phyloP scores from a whole-genome alignment of 2,329 filamentous ascomycete species.

The Verticillium albo-atrum region DNA sequence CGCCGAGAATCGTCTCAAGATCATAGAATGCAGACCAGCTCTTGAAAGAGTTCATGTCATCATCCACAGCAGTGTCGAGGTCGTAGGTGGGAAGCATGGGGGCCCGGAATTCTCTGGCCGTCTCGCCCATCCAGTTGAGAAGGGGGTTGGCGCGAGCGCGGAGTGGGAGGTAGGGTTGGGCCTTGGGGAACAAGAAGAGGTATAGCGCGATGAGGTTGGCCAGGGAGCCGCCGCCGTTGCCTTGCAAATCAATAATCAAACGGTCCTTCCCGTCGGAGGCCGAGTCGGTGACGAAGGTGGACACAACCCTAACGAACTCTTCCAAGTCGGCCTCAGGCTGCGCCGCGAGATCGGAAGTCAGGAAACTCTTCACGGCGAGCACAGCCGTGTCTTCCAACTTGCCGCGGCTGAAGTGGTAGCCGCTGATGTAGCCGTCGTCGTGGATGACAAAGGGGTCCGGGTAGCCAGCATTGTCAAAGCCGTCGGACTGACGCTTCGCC shows the following conservation, averaged over 20 bases:
- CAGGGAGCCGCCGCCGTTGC: slow-evolving; percentile 52
- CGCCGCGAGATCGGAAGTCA: background rate
- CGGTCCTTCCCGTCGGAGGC: slow-evolving; percentile 45
- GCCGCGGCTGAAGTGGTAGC: slow-evolving; percentile 5
- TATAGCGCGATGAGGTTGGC: slow-evolving; percentile 6
- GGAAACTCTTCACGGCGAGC: slow-evolving; percentile 7
- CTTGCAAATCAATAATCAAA: slow-evolving; percentile 59
- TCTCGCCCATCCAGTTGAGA: slow-evolving; percentile 7
- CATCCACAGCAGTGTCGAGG: slow-evolving; percentile 12
- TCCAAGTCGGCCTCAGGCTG: background rate
- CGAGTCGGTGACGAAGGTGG: slow-evolving; percentile 39
- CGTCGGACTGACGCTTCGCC: background rate
- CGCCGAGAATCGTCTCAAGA: slow-evolving; percentile 23
- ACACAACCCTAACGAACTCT: slow-evolving; percentile 1
- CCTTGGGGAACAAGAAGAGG: slow-evolving; percentile 5
- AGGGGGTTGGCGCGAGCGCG: slow-evolving; percentile 7
- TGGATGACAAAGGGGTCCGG: slow-evolving; percentile 7
- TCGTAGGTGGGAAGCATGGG: slow-evolving; percentile 5
- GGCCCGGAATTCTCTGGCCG: background rate
- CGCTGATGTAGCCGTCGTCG: slow-evolving; percentile 6
- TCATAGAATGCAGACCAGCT: slow-evolving; percentile 39
- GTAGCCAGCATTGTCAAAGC: slow-evolving; percentile 2
- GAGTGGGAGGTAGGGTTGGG: slow-evolving; percentile 5
- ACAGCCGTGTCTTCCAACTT: slow-evolving; percentile 6
- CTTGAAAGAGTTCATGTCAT: slow-evolving; percentile 3